These are phyloP conservation scores for Syzygium oleosum DNA, from an alignment of 345 rosid genomes.

Conservation along the genomic window DNA sequence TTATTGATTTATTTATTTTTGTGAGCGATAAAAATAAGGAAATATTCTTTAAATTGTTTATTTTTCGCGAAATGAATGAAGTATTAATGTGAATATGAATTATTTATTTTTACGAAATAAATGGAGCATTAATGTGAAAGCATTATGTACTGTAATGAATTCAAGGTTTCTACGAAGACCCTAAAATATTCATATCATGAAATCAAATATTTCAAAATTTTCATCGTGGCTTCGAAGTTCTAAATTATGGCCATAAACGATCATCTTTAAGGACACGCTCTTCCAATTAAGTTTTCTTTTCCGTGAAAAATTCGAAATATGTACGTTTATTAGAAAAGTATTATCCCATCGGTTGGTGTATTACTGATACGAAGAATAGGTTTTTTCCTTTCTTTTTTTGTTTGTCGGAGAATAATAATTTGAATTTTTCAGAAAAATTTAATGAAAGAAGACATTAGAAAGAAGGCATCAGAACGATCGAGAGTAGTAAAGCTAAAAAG, in stretches of 20 bases:
- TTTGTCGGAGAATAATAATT: not conserved
- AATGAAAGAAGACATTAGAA: not conserved
- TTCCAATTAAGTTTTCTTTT: too few species aligned
- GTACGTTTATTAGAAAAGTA: too few species aligned
- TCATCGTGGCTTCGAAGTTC: not conserved
- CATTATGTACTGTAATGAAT: not conserved
- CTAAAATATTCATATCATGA: not conserved
- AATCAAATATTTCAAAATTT: not conserved
- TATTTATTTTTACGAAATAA: not conserved
- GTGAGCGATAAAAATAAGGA: accelerated
- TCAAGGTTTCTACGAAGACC: not conserved
- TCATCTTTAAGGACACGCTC: too few species aligned
- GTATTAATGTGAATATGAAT: not conserved
- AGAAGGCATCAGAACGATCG: not conserved
- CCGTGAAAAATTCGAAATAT: too few species aligned
- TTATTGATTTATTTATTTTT: too few species aligned
- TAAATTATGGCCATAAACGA: not conserved
- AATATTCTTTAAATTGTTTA: not conserved
- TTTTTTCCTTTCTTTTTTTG: too few species aligned
- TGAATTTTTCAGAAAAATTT: not conserved
- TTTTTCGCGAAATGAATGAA: not conserved
- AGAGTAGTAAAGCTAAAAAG: not conserved
- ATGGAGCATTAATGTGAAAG: not conserved
- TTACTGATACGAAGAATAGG: not conserved
- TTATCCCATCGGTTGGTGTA: too few species aligned